These are phyloP conservation scores for Suillus americanus DNA, from an alignment of 768 basidiomycete genomes.

Conservation along the genomic window DNA sequence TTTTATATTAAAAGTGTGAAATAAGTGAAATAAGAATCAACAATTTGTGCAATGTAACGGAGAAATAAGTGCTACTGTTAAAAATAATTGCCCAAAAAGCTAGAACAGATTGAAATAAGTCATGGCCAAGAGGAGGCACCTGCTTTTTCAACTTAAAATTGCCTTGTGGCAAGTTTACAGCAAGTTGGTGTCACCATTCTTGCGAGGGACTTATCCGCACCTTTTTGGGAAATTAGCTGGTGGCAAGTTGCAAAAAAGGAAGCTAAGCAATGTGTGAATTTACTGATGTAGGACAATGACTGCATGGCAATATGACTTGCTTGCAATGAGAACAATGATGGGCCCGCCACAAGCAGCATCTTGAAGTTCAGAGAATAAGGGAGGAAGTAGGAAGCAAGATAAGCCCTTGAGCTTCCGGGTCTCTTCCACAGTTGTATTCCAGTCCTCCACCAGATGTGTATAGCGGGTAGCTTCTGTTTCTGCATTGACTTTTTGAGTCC, in stretches of 20 bases:
- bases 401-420: slow-evolving; percentile 16
- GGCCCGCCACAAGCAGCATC: slow-evolving; percentile 7
- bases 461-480: background rate
- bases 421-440: slow-evolving; percentile 11
- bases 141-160: background rate
- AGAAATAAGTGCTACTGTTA: too few relatives aligned
- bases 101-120: too few relatives aligned
- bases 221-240: background rate
- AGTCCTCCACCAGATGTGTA: background rate
- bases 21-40: too few relatives aligned
- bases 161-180: background rate
- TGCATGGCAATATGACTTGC: slow-evolving; percentile 6
- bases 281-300: slow-evolving; percentile 7
- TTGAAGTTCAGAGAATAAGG: slow-evolving; percentile 10
- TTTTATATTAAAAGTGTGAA: too few relatives aligned
- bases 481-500: background rate
- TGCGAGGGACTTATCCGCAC: background rate
- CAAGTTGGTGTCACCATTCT: background rate
- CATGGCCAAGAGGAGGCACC: background rate
- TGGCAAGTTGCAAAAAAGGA: background rate
- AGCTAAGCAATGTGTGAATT: background rate
- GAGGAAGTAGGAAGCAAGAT: slow-evolving; percentile 11
- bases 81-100: too few relatives aligned
- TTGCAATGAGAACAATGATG: slow-evolving; percentile 5
- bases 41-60: too few relatives aligned